Evolutionary conservation across 805 yeast species (phyloP).

Genomic region (Candida chilensis): DNA sequence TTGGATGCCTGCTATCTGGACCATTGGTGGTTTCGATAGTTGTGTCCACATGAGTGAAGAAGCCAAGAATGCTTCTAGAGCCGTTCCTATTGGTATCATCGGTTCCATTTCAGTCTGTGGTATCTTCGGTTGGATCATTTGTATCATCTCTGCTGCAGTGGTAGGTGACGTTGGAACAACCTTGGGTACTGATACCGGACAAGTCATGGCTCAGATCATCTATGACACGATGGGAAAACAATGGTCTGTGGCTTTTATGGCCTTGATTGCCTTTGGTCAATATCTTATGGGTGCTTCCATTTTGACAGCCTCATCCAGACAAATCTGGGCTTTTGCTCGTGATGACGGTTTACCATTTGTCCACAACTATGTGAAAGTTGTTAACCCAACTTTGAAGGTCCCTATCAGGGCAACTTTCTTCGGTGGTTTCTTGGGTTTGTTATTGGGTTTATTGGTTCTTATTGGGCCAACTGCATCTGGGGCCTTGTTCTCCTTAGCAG

Average conservation of each 20-base stretch:
- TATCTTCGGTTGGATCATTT: conserved; percentile 22
- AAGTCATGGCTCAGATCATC: conserved; percentile 27
- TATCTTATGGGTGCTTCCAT: conserved; percentile 27
- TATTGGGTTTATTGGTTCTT: conserved; percentile 23
- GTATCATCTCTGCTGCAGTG: conserved; percentile 24
- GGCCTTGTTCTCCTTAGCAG: conserved; percentile 27
- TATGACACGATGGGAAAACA: conserved; percentile 27
- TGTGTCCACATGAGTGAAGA: conserved; percentile 32
- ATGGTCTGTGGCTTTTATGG: conserved; percentile 31
- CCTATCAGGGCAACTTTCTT: conserved; percentile 26
- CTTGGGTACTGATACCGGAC: conserved; percentile 17
- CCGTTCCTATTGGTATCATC: conserved; percentile 27
- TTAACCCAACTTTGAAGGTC: conserved; percentile 20
- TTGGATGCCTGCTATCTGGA: conserved; percentile 33
- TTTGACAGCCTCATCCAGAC: conserved; percentile 25
- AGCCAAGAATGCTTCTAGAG: conserved; percentile 21
- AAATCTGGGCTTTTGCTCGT: conserved; percentile 32
- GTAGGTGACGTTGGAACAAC: conserved; percentile 14
- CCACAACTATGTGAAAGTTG: conserved; percentile 19
- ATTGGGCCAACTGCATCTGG: conserved; percentile 24
- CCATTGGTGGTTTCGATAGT: conserved; percentile 33
- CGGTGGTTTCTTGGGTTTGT: conserved; percentile 18
- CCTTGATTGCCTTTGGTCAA: conserved; percentile 26
- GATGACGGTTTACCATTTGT: conserved; percentile 30
- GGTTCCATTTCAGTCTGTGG: conserved; percentile 25